A percentile compares a stretch with the other conserved stretches of the same genome.
phyloP scores from a whole-genome alignment of 169 alveolate genomes.

The Blepharisma undulans region DNA sequence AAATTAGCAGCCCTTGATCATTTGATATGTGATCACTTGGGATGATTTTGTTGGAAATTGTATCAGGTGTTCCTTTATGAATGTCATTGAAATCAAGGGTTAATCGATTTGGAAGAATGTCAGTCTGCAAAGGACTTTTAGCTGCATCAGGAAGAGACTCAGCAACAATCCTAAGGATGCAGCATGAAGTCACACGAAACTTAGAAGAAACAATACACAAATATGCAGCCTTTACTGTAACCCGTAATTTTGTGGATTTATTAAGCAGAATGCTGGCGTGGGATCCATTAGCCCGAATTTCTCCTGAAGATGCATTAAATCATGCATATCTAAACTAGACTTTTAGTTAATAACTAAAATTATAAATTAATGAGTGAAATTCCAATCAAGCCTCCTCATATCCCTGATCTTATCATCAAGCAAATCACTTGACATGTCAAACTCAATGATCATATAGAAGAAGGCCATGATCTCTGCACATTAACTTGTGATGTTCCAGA shows the following conservation, averaged over 20 bases:
- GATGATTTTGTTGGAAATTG: conserved; percentile 74
- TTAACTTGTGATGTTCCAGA: not conserved
- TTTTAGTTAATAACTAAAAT: not conserved
- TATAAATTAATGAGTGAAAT: not conserved
- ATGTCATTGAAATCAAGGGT: conserved; percentile 79
- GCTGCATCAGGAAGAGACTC: conserved; percentile 78
- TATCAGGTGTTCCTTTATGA: conserved; percentile 83
- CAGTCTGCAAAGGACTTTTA: conserved; percentile 70
- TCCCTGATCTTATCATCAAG: not conserved
- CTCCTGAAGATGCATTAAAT: conserved; percentile 73
- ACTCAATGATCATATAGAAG: not conserved
- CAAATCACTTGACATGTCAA: not conserved
- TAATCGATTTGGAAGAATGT: conserved; percentile 52
- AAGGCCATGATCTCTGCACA: not conserved
- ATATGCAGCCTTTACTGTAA: conserved; percentile 49
- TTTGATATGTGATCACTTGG: conserved; percentile 86
- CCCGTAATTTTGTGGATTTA: conserved; percentile 51
- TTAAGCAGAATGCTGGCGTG: conserved; percentile 69
- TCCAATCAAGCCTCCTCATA: not conserved
- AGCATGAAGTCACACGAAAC: conserved; percentile 54
- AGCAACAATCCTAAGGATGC: conserved; percentile 68
- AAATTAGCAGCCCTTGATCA: conserved; percentile 67
- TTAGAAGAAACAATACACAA: conserved; percentile 45
- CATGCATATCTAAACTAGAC: conserved; percentile 42
- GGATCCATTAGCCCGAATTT: conserved; percentile 74